Conservation (phyloP, 495 filamentous ascomycete species). For the Neurospora cerealis region DNA sequence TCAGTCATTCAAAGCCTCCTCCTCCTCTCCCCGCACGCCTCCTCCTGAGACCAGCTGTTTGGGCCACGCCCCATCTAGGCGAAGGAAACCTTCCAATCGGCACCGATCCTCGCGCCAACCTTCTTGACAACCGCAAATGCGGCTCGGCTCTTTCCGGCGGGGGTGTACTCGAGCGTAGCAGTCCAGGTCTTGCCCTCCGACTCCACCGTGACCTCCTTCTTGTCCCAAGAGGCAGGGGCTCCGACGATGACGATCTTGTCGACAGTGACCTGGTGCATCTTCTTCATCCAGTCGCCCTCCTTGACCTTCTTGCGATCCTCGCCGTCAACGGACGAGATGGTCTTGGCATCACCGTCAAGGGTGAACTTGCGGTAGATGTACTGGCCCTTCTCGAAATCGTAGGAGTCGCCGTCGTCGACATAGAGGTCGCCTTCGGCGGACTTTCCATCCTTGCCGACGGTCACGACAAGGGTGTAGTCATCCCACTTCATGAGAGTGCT, state of each 20-base stretch:
- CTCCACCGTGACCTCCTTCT: conserved; percentile 55
- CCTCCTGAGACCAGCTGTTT: neutral
- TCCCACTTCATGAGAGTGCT: conserved; percentile 86
- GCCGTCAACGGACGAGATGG: conserved; percentile 39
- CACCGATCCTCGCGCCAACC: conserved; percentile 64
- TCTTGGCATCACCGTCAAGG: conserved; percentile 30
- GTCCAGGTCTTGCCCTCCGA: conserved; percentile 56
- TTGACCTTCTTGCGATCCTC: conserved; percentile 47
- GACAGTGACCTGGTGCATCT: conserved; percentile 64
- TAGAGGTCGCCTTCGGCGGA: conserved; percentile 73
- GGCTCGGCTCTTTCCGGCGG: conserved; percentile 51
- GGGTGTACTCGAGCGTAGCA: conserved; percentile 50
- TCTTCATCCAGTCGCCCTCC: conserved; percentile 63
- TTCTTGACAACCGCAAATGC: conserved; percentile 74
- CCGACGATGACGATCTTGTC: conserved; percentile 78
- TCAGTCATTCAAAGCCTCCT: neutral
- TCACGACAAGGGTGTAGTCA: conserved; percentile 82
- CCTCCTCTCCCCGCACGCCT: neutral
- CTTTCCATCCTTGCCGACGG: conserved; percentile 55
- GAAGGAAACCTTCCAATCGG: conserved; percentile 68
- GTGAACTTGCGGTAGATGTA: conserved; percentile 80
- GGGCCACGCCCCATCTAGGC: conserved; percentile 8
- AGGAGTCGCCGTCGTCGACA: conserved; percentile 88
- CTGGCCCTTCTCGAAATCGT: conserved; percentile 72
- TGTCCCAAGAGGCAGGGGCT: conserved; percentile 62